These are phyloP conservation scores for Panicum miliaceum DNA, from an alignment of 176 grass and related monocot species.

Conservation along the genomic window DNA sequence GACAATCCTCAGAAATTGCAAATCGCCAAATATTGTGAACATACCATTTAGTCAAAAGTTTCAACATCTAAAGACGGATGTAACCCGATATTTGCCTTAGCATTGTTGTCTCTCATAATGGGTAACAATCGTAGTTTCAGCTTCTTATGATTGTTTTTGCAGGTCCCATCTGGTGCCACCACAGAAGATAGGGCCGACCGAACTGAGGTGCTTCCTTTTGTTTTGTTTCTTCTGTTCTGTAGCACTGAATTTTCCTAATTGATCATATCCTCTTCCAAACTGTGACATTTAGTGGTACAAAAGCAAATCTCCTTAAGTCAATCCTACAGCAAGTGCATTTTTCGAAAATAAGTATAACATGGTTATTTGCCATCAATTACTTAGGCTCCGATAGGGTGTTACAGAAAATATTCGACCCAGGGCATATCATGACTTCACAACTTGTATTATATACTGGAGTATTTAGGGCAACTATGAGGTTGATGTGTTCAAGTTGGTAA, in stretches of 20 bases:
- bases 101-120: not conserved
- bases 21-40: not conserved
- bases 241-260: conserved; percentile 2
- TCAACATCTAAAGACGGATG: not conserved
- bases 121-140: conserved; percentile 22
- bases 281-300: not conserved
- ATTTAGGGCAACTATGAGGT: not conserved
- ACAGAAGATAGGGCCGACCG: conserved; percentile 52
- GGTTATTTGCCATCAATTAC: not conserved
- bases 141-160: conserved; percentile 51
- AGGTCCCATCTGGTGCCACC: conserved; percentile 85
- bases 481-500: not conserved
- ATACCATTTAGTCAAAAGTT: not conserved
- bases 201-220: conserved; percentile 52
- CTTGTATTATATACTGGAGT: not conserved
- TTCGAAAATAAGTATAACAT: conserved; percentile 12
- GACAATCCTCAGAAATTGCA: not conserved
- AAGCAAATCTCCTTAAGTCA: conserved; percentile 18
- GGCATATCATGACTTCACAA: not conserved
- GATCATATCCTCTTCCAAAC: not conserved
- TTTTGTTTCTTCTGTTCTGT: not conserved
- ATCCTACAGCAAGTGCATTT: not conserved
- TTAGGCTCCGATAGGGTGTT: not conserved
- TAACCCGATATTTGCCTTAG: not conserved
- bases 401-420: not conserved